Evolutionary conservation across 2,329 filamentous ascomycete species (phyloP).

Genomic region (Botrytis paeoniae): DNA sequence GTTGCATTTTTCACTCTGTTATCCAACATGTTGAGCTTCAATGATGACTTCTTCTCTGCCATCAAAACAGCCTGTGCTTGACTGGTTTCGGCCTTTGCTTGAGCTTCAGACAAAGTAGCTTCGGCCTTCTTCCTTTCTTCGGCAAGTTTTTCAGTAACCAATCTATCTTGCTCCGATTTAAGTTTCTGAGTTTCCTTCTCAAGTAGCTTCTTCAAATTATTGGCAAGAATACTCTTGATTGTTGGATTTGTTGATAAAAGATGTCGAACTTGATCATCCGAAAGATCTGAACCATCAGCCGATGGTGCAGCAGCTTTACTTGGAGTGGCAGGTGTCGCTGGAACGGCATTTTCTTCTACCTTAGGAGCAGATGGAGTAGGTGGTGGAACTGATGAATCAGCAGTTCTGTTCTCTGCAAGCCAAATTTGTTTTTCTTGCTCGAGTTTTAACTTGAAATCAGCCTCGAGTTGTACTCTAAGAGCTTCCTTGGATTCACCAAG

Average conservation of each 20-base stretch:
- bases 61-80: constrained; percentile 61
- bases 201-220: constrained; percentile 63
- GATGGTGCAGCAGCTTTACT: constrained; percentile 22
- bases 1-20: constrained; percentile 61
- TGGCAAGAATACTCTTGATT: constrained; percentile 45
- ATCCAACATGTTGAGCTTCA: constrained; percentile 77
- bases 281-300: constrained; percentile 18
- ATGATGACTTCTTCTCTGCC: constrained; percentile 69
- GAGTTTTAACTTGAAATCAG: constrained; percentile 48
- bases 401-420: constrained; percentile 50
- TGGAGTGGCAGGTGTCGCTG: constrained; percentile 27
- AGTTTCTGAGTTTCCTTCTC: constrained; percentile 60
- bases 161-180: constrained; percentile 47
- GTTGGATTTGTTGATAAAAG: constrained; percentile 53
- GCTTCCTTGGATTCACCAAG: constrained; percentile 53
- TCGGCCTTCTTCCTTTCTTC: constrained; percentile 48
- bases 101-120: constrained; percentile 45
- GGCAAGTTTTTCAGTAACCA: constrained; percentile 48
- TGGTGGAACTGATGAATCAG: constrained; percentile 33
- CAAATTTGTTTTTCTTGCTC: constrained; percentile 64
- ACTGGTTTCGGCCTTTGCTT: constrained; percentile 42
- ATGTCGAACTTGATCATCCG: constrained; percentile 55
- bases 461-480: constrained; percentile 52
- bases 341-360: constrained; percentile 25
- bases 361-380: constrained; percentile 42